Evolutionary conservation across 2,329 filamentous ascomycete genomes (phyloP).

Genomic region (Botryotinia globosa): DNA sequence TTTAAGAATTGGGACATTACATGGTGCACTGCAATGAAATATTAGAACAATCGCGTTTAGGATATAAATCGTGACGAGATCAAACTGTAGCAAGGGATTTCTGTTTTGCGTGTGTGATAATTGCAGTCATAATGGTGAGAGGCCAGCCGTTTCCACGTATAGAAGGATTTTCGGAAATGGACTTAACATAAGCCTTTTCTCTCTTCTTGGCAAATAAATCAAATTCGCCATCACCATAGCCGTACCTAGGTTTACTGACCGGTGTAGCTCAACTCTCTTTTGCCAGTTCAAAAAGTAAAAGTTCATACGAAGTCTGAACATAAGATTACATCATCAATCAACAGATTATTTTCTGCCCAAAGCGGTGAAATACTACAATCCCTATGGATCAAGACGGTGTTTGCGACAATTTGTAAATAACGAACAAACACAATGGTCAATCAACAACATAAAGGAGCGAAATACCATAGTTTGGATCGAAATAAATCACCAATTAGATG

Average conservation of each 20-base stretch:
- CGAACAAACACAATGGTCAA: not conserved
- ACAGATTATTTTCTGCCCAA: conserved; percentile 1
- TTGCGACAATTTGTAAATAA: not conserved
- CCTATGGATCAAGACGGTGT: not conserved
- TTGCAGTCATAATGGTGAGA: not conserved
- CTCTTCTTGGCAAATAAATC: not conserved
- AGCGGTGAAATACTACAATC: not conserved
- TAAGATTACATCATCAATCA: not conserved
- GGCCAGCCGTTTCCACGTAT: not conserved
- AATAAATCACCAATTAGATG: not conserved
- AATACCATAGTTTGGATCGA: not conserved
- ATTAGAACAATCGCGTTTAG: too few relatives aligned
- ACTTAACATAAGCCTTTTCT: not conserved
- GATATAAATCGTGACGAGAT: not conserved
- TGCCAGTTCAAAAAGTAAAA: not conserved
- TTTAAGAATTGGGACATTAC: not conserved
- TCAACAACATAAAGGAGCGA: not conserved
- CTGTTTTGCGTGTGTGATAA: not conserved
- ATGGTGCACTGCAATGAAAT: too few relatives aligned
- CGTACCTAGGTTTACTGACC: not conserved
- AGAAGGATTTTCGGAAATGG: not conserved
- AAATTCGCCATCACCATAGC: not conserved
- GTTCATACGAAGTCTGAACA: not conserved
- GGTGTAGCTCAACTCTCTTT: not conserved
- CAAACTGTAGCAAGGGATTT: not conserved